Conservation (phyloP, 225 moss, liverwort and hornwort genomes). For the Neckera pumila region DNA sequence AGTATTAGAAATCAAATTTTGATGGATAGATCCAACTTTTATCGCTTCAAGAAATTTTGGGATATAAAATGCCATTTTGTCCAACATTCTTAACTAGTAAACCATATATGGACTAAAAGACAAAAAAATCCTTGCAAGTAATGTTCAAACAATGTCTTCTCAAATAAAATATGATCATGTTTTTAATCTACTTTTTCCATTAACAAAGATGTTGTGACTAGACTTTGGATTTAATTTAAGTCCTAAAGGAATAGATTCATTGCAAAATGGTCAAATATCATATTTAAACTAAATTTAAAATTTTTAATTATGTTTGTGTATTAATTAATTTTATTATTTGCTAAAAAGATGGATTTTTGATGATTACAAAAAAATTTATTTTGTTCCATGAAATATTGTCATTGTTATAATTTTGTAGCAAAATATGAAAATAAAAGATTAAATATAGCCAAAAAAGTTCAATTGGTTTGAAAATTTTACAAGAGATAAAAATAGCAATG, state of each 20-base stretch:
- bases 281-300: no score
- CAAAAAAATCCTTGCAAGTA: neutral
- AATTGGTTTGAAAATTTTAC: no score
- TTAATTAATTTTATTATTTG: no score
- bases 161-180: neutral
- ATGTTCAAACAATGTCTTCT: neutral
- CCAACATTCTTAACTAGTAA: no score
- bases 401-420: no score
- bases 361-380: no score
- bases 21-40: neutral
- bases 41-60: neutral
- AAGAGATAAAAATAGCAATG: neutral
- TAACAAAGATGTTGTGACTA: neutral
- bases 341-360: no score
- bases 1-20: neutral
- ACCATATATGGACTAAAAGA: neutral
- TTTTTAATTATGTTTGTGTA: no score
- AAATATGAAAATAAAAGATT: no score
- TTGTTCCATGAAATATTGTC: no score
- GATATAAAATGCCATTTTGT: neutral
- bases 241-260: rapidly evolving
- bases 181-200: neutral
- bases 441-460: no score
- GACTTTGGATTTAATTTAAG: neutral
- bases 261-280: no score